Percentiles rank a stretch among this genome's conserved stretches.
Conservation (phyloP, 805 yeast genomes). For the Saturnispora silvae region DNA sequence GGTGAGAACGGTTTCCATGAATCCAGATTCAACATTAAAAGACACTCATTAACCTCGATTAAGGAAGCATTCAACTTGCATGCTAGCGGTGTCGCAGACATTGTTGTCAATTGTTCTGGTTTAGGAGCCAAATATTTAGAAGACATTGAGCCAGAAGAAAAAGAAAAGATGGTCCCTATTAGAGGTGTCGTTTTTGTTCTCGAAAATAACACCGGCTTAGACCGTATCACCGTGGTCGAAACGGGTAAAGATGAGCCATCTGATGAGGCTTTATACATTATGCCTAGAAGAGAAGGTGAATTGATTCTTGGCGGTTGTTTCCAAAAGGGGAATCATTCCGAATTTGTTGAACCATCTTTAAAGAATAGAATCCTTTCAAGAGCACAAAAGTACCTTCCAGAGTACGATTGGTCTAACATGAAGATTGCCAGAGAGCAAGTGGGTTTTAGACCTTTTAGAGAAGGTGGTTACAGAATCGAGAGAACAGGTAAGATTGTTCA, state of each 20-base stretch:
- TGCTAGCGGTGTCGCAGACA: conserved; percentile 32
- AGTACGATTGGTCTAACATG: conserved; percentile 27
- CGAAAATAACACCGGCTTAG: conserved; percentile 85
- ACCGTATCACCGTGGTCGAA: conserved; percentile 94
- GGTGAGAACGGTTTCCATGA: conserved; percentile 6
- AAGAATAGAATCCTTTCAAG: conserved; percentile 37
- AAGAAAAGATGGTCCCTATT: conserved; percentile 33
- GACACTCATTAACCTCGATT: conserved; percentile 33
- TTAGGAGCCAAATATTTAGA: conserved; percentile 76
- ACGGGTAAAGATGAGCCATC: conserved; percentile 30
- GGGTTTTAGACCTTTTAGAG: conserved; percentile 59
- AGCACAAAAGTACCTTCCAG: conserved; percentile 33
- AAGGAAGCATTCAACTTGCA: conserved; percentile 39
- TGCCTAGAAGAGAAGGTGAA: conserved; percentile 73
- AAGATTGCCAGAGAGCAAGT: conserved; percentile 43
- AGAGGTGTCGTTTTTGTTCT: conserved; percentile 38
- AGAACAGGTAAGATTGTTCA: conserved; percentile 40
- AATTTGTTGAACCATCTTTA: conserved; percentile 31
- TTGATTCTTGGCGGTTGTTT: conserved; percentile 47
- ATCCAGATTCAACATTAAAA: conserved; percentile 38
- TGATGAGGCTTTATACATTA: conserved; percentile 43
- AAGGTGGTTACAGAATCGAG: conserved; percentile 48
- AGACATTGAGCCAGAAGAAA: conserved; percentile 46
- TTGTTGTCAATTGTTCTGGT: conserved; percentile 59
- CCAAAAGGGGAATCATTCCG: conserved; percentile 16